Evolutionary conservation across 2,329 filamentous ascomycete species (phyloP).

Genomic region (Colletotrichum sp.): DNA sequence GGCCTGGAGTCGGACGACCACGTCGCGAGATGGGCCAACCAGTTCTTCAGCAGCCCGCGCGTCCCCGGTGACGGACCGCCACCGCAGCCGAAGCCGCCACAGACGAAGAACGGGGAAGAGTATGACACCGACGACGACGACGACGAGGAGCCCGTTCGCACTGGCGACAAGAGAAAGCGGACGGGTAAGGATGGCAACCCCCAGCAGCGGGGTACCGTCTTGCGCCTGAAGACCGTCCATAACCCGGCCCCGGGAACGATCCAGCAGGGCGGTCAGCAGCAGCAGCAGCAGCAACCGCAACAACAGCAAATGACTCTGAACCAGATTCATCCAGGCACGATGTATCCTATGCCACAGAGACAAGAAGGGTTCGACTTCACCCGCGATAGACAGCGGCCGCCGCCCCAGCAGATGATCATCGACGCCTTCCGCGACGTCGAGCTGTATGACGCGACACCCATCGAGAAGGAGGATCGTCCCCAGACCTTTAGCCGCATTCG

Average conservation of each 20-base stretch:
- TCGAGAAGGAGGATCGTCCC: background rate
- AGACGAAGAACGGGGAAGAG: background rate
- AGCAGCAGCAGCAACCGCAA: background rate
- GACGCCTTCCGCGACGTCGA: background rate
- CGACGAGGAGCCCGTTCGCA: background rate
- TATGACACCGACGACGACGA: background rate
- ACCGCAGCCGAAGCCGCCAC: background rate
- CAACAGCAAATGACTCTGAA: background rate
- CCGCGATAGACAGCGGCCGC: background rate
- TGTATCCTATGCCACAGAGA: background rate
- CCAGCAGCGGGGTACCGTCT: background rate
- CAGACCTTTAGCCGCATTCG: background rate
- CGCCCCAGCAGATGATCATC: background rate
- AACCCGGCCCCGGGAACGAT: background rate
- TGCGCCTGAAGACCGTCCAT: background rate
- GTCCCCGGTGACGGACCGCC: background rate
- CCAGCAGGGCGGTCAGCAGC: background rate
- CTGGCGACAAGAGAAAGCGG: background rate
- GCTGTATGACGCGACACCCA: background rate
- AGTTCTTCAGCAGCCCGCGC: conserved; percentile 8
- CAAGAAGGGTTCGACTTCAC: background rate
- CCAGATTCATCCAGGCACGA: background rate
- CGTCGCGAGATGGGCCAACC: conserved; percentile 12
- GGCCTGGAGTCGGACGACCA: conserved; percentile 17
- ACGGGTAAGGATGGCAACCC: background rate